Evolutionary conservation across 2,329 filamentous ascomycete genomes (phyloP).

Genomic region (Diaporthe vexans): DNA sequence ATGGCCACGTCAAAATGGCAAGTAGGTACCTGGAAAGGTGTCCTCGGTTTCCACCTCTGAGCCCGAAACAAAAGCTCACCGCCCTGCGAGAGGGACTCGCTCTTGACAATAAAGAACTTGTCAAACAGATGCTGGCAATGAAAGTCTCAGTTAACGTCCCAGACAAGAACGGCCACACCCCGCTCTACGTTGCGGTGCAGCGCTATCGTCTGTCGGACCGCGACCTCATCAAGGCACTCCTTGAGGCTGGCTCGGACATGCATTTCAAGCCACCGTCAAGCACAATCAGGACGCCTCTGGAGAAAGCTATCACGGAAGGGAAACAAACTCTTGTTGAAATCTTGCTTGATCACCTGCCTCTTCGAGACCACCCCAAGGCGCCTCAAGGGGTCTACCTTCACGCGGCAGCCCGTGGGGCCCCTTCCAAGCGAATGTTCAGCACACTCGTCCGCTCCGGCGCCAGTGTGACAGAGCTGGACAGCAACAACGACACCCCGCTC

Average conservation of each 20-base stretch:
- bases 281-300: conserved; percentile 23
- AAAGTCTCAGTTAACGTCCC: conserved; percentile 23
- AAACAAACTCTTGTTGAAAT: conserved; percentile 1
- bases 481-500: conserved; percentile 30
- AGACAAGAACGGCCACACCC: conserved; percentile 30
- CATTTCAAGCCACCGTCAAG: conserved; percentile 11
- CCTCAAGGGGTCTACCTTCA: conserved; percentile 35
- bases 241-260: conserved; percentile 16
- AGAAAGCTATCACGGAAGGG: conserved; percentile 8
- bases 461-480: conserved; percentile 25
- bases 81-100: conserved; percentile 20
- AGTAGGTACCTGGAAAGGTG: conserved; percentile 23
- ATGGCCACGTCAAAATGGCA: background rate
- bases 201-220: background rate
- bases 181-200: conserved; percentile 24
- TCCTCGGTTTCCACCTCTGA: background rate
- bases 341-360: conserved; percentile 16
- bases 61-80: conserved; percentile 22
- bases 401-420: conserved; percentile 12
- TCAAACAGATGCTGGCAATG: conserved; percentile 17
- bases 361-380: conserved; percentile 22
- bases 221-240: conserved; percentile 4
- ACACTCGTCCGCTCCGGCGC: conserved; percentile 30
- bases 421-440: conserved; percentile 31
- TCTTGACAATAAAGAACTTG: background rate